Conservation (phyloP, 106 monocot species). For the Platanthera zijinensis region DNA sequence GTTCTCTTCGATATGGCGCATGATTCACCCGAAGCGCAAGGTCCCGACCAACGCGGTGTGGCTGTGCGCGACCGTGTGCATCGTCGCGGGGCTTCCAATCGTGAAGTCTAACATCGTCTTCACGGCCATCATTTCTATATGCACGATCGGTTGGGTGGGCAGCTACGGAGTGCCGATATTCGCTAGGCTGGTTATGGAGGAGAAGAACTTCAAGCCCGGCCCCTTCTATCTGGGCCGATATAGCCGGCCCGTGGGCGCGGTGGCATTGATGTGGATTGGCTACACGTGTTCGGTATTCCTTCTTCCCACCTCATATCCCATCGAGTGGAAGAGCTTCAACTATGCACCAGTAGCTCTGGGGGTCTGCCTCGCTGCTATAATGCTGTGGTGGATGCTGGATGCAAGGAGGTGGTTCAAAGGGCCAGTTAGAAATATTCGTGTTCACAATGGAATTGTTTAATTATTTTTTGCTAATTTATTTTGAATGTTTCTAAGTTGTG, state of each 20-base stretch:
- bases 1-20: constrained; percentile 60
- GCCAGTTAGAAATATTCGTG: constrained; percentile 63
- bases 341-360: constrained; percentile 65
- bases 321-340: constrained; percentile 54
- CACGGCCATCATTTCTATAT: constrained; percentile 62
- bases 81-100: constrained; percentile 55
- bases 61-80: constrained; percentile 51
- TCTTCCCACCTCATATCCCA: constrained; percentile 53
- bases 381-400: constrained; percentile 74
- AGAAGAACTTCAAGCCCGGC: constrained; percentile 53
- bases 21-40: constrained; percentile 58
- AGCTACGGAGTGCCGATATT: constrained; percentile 76
- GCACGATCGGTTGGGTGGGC: constrained; percentile 68
- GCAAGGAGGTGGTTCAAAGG: constrained; percentile 83
- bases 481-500: too few species aligned
- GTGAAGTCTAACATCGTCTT: constrained; percentile 61
- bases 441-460: background rate
- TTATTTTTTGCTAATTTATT: too few species aligned
- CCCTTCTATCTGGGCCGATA: constrained; percentile 62
- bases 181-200: constrained; percentile 57
- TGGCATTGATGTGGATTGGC: constrained; percentile 73
- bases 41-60: constrained; percentile 67
- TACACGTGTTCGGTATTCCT: constrained; percentile 75
- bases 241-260: constrained; percentile 43
- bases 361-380: constrained; percentile 26